A percentile compares a stretch with the other conserved stretches of the same genome.
Conservation (phyloP, 2,329 filamentous ascomycete species). For the Talaromyces sp. region DNA sequence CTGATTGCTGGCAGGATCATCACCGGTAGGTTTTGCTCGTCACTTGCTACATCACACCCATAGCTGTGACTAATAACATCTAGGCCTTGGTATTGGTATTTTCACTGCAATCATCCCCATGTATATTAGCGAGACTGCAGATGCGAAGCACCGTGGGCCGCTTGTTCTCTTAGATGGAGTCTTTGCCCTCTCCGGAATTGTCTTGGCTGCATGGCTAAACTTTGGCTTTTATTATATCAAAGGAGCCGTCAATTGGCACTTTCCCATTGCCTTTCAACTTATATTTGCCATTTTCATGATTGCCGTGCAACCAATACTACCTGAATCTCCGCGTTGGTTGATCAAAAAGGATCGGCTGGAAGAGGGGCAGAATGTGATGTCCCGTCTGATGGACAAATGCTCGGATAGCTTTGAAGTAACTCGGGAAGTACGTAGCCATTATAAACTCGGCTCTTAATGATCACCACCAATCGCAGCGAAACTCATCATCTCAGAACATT, state of each 20-base stretch:
- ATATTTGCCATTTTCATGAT: slow-evolving; percentile 21
- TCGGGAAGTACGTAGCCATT: neutral
- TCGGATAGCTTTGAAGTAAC: neutral
- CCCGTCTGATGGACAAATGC: neutral
- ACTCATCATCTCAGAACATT: neutral
- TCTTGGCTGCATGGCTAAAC: neutral
- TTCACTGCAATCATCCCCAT: slow-evolving; percentile 44
- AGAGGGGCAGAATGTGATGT: slow-evolving; percentile 6
- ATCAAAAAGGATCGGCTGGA: slow-evolving; percentile 34
- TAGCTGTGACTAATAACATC: neutral
- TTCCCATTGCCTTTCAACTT: slow-evolving; percentile 26
- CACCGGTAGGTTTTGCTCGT: neutral
- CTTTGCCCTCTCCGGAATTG: neutral
- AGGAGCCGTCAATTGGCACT: slow-evolving; percentile 25
- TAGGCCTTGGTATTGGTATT: slow-evolving; percentile 40
- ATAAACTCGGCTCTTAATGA: neutral
- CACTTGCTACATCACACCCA: neutral
- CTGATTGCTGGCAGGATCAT: slow-evolving; percentile 37
- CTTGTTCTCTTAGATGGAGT: slow-evolving; percentile 41
- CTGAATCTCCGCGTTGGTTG: slow-evolving; percentile 32
- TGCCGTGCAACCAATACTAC: slow-evolving; percentile 17
- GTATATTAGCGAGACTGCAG: slow-evolving; percentile 43
- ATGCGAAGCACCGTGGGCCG: slow-evolving; percentile 49
- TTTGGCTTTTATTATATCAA: neutral
- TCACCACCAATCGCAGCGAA: neutral